Evolutionary conservation across 352 stramenopile species (phyloP), one percentile per base, ranked within the genome.

Genomic region (Phytophthora pinifolia): DNA sequence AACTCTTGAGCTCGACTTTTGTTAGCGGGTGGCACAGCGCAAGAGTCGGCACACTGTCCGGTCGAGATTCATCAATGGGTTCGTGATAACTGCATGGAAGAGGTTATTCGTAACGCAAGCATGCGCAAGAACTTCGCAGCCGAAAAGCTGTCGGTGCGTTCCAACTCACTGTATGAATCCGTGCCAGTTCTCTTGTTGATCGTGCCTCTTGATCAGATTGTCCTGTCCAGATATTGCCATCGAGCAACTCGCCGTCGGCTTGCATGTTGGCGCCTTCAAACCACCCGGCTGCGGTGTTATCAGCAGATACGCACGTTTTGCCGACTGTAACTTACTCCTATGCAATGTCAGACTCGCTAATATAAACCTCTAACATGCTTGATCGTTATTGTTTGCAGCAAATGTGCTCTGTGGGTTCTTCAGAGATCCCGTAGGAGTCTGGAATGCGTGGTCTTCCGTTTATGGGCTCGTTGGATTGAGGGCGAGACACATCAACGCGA

Each of bases 81-180:
- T 5, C 75, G 67, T 33, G 66, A 76, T 15, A 59, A 86, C 33
- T 90, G 79, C 48, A 44, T 72, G 6, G 60, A 84, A 22, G 73
- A 84, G 15, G 45, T 88, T 25, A 18, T 34, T 46, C 42, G 57
- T 10, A 83, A 44, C 44, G 42, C 31, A 4, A 18, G 15, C 9
- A 62, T 78, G 3, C 62, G 72, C 4, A 76, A 70, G n/a, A 49
- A 56, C 4, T 78, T 81, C 5, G 80, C 72, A 9, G 56, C 41
- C 1, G 49, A 66, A 29, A 83, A 83, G 9, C 39, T 90, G 4
- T 32, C 32, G 22, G 79, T 88, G 56, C 13, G 56, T 13, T 34
- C 14, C 10, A 13, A 9, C 17, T 10, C 42, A 56, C 18, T 39
- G 38, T 42, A n/a, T 41, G 7, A 30, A 6, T 34, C 14, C 35